Percentiles rank a stretch among this genome's conserved stretches.
phyloP scores from a whole-genome alignment of 495 filamentous ascomycete genomes.

The Wilcoxina mikolae region DNA sequence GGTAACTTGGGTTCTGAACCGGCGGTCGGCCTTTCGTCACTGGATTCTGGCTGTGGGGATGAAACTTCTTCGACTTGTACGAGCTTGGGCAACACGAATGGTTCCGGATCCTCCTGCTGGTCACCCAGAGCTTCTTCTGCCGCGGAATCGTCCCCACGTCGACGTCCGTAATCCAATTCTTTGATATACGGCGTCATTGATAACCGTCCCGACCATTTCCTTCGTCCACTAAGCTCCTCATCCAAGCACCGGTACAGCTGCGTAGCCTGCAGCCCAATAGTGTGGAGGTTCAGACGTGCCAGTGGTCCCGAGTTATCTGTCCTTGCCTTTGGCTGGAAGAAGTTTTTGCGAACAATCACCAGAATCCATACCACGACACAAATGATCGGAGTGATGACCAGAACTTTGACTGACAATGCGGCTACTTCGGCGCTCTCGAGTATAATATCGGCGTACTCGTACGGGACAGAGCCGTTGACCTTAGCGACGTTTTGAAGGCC shows the following conservation, averaged over 20 bases:
- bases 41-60: no score
- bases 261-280: neutral
- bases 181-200: neutral
- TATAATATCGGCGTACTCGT: neutral
- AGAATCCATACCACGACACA: neutral
- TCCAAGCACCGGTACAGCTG: neutral
- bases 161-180: neutral
- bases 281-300: neutral
- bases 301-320: neutral
- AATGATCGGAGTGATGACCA: neutral
- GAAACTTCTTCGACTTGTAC: no score
- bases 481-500: neutral
- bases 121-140: no score
- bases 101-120: neutral
- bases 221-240: neutral
- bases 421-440: neutral
- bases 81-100: neutral
- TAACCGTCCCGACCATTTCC: neutral
- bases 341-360: neutral
- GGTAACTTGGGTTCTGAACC: no score
- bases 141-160: neutral
- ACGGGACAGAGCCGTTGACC: neutral
- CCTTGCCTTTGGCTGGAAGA: neutral
- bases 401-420: neutral
- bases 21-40: no score